Evolutionary conservation across 257 asterid genomes (phyloP).

Genomic region (Ballota nigra): DNA sequence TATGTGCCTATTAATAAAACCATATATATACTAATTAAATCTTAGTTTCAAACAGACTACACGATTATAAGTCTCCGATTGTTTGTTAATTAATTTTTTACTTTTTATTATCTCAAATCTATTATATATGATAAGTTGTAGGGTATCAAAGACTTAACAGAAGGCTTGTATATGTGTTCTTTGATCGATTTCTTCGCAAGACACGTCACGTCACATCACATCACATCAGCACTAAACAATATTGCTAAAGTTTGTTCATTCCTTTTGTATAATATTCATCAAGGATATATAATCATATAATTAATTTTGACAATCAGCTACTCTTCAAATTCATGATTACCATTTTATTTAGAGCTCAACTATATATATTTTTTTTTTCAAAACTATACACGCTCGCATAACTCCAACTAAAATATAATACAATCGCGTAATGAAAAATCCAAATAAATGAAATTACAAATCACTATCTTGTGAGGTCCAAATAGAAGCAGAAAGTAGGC

Average conservation of each 20-base stretch:
- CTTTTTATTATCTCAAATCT: not conserved
- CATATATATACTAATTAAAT: too few relatives aligned
- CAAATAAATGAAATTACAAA: conserved; percentile 15
- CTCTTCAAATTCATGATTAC: not conserved
- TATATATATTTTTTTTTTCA: not conserved
- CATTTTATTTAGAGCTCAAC: not conserved
- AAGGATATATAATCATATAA: too few relatives aligned
- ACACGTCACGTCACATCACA: conserved; percentile 6
- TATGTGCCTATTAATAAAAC: too few relatives aligned
- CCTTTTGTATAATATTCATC: not conserved
- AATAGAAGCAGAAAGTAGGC: conserved; percentile 72
- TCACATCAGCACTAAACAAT: not conserved
- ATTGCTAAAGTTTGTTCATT: not conserved
- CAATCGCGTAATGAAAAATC: not conserved
- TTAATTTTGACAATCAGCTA: not conserved
- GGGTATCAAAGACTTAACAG: not conserved
- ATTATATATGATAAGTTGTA: not conserved
- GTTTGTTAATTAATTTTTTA: too few relatives aligned
- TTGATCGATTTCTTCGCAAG: conserved; percentile 9
- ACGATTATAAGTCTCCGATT: too few relatives aligned
- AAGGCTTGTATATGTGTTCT: not conserved
- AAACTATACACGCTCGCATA: not conserved
- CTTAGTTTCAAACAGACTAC: too few relatives aligned
- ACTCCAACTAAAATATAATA: not conserved
- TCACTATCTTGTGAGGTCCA: conserved; percentile 61